Evolutionary conservation across 2,329 filamentous ascomycete genomes (phyloP).

Genomic region (Neofusicoccum laricinum): DNA sequence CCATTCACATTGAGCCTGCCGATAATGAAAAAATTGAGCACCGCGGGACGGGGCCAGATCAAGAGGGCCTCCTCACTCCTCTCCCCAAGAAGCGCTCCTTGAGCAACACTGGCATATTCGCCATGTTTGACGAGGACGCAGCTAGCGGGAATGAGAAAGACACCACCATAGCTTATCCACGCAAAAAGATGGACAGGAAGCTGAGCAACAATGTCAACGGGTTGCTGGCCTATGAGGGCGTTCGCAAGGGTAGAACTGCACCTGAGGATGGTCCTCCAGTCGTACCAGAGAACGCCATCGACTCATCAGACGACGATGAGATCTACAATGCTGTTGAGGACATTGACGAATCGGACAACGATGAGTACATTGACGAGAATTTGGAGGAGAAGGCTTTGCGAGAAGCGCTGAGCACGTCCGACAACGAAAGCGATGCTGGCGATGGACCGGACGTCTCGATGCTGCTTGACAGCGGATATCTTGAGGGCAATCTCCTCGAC

Average conservation of each 20-base stretch:
- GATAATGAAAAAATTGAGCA: constrained; percentile 26
- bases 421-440: constrained; percentile 16
- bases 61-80: constrained; percentile 22
- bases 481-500: constrained; percentile 8
- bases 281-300: constrained; percentile 35
- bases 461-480: constrained; percentile 29
- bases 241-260: constrained; percentile 16
- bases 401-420: constrained; percentile 20
- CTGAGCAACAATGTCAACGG: constrained; percentile 33
- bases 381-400: constrained; percentile 76
- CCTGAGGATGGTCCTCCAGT: constrained; percentile 15
- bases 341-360: constrained; percentile 64
- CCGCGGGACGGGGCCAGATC: constrained; percentile 22
- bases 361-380: constrained; percentile 76
- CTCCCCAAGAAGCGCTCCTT: constrained; percentile 37
- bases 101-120: constrained; percentile 39
- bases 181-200: constrained; percentile 36
- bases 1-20: constrained; percentile 34
- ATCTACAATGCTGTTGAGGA: constrained; percentile 74
- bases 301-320: constrained; percentile 34
- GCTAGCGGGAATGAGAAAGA: constrained; percentile 17
- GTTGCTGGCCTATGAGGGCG: constrained; percentile 34
- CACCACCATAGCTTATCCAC: constrained; percentile 26
- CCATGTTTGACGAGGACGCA: constrained; percentile 29
- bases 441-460: constrained; percentile 20